A percentile compares a stretch with the other conserved stretches of the same genome.
Evolutionary conservation across 805 yeast genomes (phyloP).

Genomic region (Yarrowia yakushimensis): DNA sequence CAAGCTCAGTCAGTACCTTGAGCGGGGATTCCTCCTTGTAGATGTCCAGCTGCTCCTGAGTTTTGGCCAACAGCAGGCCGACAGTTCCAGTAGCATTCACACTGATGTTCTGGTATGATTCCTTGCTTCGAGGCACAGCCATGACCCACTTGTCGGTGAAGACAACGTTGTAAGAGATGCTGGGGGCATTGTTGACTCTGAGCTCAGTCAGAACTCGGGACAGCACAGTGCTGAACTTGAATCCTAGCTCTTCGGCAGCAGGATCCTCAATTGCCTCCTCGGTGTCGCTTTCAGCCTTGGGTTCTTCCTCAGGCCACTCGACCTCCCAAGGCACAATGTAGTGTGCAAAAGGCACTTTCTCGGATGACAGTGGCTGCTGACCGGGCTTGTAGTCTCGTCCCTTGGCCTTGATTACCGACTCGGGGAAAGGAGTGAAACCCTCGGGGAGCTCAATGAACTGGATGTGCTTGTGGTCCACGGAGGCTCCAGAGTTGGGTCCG

Average conservation of each 20-base stretch:
- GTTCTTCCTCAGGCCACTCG: slow-evolving; percentile 28
- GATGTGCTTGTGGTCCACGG: slow-evolving; percentile 88
- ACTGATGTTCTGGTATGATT: slow-evolving; percentile 47
- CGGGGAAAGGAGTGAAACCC: slow-evolving; percentile 44
- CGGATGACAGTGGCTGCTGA: slow-evolving; percentile 58
- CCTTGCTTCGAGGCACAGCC: slow-evolving; percentile 69
- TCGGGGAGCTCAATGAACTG: slow-evolving; percentile 76
- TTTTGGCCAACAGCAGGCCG: slow-evolving; percentile 75
- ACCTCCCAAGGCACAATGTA: slow-evolving; percentile 63
- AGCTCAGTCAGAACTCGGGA: slow-evolving; percentile 66
- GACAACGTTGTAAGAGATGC: slow-evolving; percentile 70
- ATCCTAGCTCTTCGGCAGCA: slow-evolving; percentile 58
- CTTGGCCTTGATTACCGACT: slow-evolving; percentile 25
- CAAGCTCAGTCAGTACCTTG: slow-evolving; percentile 58
- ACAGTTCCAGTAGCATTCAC: slow-evolving; percentile 77
- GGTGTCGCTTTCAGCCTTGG: slow-evolving; percentile 1
- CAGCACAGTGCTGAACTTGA: slow-evolving; percentile 68
- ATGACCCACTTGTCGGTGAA: slow-evolving; percentile 82
- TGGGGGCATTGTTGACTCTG: slow-evolving; percentile 38
- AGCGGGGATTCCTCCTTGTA: slow-evolving; percentile 44
- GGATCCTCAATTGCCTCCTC: slow-evolving; percentile 34
- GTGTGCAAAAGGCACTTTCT: slow-evolving; percentile 74
- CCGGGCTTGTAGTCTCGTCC: slow-evolving; percentile 33
- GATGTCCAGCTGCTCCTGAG: slow-evolving; percentile 49
- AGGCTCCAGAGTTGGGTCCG: slow-evolving; percentile 89